Evolutionary conservation across 495 filamentous ascomycete species (phyloP), one percentile per base, ranked within the genome.

Genomic region (Penicillium mononematosum): DNA sequence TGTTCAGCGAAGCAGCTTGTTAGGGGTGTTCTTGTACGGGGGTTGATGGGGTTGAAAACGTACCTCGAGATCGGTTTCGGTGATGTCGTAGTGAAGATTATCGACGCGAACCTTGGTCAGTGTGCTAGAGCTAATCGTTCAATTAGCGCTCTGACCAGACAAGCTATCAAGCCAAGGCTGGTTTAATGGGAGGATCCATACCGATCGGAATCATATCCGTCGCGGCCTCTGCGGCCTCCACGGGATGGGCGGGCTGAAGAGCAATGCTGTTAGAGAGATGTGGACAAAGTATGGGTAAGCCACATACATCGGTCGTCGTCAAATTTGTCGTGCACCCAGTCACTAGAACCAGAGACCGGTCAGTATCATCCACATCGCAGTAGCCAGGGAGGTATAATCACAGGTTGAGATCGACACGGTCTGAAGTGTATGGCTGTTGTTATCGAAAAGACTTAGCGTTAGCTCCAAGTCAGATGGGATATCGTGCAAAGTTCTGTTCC

Each of bases 31-130:
- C 11, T 42, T 45, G 9, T 31, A 8, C 17, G n/a, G 32, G 17
- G 6, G 17, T 27, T 41, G 17, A 22, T 45, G 20, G 3, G 32
- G 25, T 41, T 11, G 38, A 16, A 16, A 50, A 57, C 76, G 48
- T 82, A 93, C 93, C 66, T 90, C 81, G 48, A 97, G 82, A 66
- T 97, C 93, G 29, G 84, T 85, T 70, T 93, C 88, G 24, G 88
- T 91, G 53, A 97, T 82, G 42, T 97, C 93, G 73, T 96, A 97
- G 73, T 97, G 93, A 47, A 97, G 74, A 69, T 96, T 96, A 58
- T 96, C 91, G 46, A 97, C 87, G 52, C 87, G 87, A 59, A 97
- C 72, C 71, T 90, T 92, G 48, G 86, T 79, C 63, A 88, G 84
- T 27, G 75, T 60, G 38, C 76, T 55, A n/a, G 81, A 73, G 63